Percentiles rank a stretch among this genome's conserved stretches.
Conservation (phyloP, 2,329 filamentous ascomycete genomes). For the Fusarium nurragi region DNA sequence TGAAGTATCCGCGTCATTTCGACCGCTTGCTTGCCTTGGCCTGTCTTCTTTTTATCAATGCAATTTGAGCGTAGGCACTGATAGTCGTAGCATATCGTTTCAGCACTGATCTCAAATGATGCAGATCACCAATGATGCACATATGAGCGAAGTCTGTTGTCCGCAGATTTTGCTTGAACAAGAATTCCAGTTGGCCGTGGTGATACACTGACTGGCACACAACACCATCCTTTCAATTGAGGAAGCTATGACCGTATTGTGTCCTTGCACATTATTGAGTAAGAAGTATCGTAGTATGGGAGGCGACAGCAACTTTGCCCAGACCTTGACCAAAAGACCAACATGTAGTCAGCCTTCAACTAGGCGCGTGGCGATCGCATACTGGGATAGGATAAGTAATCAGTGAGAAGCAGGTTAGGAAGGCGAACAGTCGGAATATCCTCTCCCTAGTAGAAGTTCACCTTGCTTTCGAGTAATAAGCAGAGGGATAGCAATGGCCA, state of each 20-base stretch:
- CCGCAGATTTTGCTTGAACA: slow-evolving; percentile 4
- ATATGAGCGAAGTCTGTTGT: slow-evolving; percentile 23
- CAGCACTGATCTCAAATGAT: slow-evolving; percentile 22
- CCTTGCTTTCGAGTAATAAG: neutral
- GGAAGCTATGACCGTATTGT: slow-evolving; percentile 31
- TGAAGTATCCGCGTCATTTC: slow-evolving; percentile 35
- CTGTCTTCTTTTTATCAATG: slow-evolving; percentile 12
- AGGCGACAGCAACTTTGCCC: slow-evolving; percentile 14
- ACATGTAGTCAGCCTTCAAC: slow-evolving; percentile 13
- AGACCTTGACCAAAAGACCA: slow-evolving; percentile 6
- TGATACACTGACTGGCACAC: slow-evolving; percentile 37
- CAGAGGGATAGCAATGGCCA: slow-evolving; percentile 18
- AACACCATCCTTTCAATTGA: slow-evolving; percentile 22
- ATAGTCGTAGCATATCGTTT: slow-evolving; percentile 7
- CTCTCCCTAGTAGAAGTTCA: slow-evolving; percentile 5
- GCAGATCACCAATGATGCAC: slow-evolving; percentile 34
- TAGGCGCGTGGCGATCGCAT: neutral
- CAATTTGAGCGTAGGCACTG: slow-evolving; percentile 3
- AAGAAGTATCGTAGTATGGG: slow-evolving; percentile 11
- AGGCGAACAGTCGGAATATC: slow-evolving; percentile 20
- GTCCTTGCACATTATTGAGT: slow-evolving; percentile 33
- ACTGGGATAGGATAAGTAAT: neutral
- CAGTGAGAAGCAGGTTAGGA: slow-evolving; percentile 5
- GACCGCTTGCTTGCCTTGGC: slow-evolving; percentile 15
- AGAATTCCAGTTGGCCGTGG: slow-evolving; percentile 22